A percentile compares a stretch with the other conserved stretches of the same genome.
These are phyloP conservation scores for Arthrobotrys sinensis DNA, from an alignment of 2,329 filamentous ascomycete species.

Conservation along the genomic window DNA sequence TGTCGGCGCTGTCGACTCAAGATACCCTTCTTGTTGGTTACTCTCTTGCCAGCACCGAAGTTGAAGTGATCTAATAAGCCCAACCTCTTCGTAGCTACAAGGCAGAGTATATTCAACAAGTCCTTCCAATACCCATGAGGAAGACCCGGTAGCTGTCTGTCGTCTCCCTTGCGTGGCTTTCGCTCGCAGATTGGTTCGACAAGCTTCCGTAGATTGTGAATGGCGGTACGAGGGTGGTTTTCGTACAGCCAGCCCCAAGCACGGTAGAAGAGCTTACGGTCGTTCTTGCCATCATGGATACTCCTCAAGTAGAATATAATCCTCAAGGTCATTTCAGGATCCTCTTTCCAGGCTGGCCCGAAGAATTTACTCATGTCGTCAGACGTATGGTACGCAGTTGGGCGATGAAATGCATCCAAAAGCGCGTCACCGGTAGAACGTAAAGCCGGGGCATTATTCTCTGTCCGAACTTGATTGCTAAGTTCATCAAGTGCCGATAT, in stretches of 20 bases:
- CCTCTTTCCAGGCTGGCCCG: conserved; percentile 70
- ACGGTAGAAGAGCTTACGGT: conserved; percentile 71
- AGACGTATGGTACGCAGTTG: conserved; percentile 68
- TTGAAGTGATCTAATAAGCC: conserved; percentile 68
- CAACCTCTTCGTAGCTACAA: conserved; percentile 71
- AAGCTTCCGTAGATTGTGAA: conserved; percentile 73
- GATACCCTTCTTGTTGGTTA: conserved; percentile 37
- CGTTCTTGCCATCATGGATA: conserved; percentile 75
- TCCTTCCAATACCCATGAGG: conserved; percentile 77
- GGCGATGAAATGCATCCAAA: conserved; percentile 73
- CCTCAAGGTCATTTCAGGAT: conserved; percentile 72
- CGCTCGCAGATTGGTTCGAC: conserved; percentile 74
- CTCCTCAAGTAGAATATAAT: conserved; percentile 75
- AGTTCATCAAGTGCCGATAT: conserved; percentile 26
- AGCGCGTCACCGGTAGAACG: conserved; percentile 70
- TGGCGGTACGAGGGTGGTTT: conserved; percentile 73
- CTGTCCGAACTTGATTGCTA: conserved; percentile 71
- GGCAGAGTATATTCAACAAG: conserved; percentile 73
- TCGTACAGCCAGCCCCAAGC: conserved; percentile 73
- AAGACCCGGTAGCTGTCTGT: conserved; percentile 66
- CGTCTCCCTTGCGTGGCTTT: conserved; percentile 68
- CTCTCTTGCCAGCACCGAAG: conserved; percentile 68
- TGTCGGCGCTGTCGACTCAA: conserved; percentile 65
- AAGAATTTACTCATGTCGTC: conserved; percentile 69
- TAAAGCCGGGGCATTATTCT: conserved; percentile 71